Base-by-base conservation (phyloP, 495 filamentous ascomycete species). In the Viridothelium virens region DNA sequence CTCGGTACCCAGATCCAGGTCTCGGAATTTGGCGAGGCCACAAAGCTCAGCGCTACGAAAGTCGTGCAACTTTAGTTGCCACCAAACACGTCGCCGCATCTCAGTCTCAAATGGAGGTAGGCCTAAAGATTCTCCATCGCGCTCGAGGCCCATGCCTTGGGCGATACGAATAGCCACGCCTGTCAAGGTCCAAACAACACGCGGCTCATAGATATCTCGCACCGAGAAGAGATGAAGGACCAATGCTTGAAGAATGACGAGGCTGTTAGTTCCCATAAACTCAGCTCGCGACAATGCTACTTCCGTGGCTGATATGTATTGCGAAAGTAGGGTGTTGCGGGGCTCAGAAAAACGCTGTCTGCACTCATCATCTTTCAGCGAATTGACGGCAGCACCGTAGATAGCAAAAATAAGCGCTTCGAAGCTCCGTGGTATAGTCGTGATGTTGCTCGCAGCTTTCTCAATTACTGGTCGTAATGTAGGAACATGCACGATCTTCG, bases 401-500 rank as follows among this genome's bases (percentile, higher is more conserved):
- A 69, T 67, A 44, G 69, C 63, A 18, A 39, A 66, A 11, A 64
- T 67, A 61, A 96, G 71, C 5, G 88, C 86, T 70, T 96, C 92
- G 44, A 77, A 68, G 7, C 67, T 73, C 48, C 70, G 75, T 2
- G 70, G 69, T 10, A 77, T 64, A n/a, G 67, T 71, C 6, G 71
- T 63, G 2, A 74, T 69, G 63, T 76, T 67, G 37, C 65, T 68
- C 18, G 70, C 65, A n/a, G 76, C 73, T 36, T 72, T 68, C 33
- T 76, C 62, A 11, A 79, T 68, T 9, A 59, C 66, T 18, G 61
- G 79, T 75, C 64, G 79, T 73, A 67, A 67, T 9, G 74, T 74
- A 0, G 77, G 77, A 2, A 79, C 62, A 62, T 79, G 77, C 69
- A 91, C 86, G 36, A 91, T 87, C 65, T 91, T 87, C 61, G 89